Conservation (phyloP, 2,329 filamentous ascomycete species). For the Ophioceras dolichostomum region DNA sequence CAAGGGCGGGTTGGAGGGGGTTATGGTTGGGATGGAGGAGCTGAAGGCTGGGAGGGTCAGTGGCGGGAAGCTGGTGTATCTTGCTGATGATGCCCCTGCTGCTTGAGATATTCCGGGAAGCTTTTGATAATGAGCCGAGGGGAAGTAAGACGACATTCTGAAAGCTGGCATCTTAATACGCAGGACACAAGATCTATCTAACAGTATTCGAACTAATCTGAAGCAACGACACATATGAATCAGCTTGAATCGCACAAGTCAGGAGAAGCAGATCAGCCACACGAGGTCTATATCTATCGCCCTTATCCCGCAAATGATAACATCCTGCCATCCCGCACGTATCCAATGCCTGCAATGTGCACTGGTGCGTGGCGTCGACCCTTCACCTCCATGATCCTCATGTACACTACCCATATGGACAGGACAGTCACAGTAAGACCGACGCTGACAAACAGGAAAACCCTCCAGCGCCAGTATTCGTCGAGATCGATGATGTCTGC, state of each 20-base stretch:
- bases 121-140: no score
- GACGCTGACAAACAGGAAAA: neutral
- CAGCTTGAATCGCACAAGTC: no score
- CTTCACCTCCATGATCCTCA: neutral
- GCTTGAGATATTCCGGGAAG: no score
- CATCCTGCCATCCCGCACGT: neutral
- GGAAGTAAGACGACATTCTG: no score
- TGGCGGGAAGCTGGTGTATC: slow-evolving; percentile 25
- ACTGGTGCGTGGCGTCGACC: neutral
- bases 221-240: no score
- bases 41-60: slow-evolving; percentile 19
- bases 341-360: slow-evolving; percentile 1
- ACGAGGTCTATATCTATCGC: no score
- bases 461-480: neutral
- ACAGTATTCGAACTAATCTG: no score
- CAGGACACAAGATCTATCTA: no score
- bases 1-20: slow-evolving; percentile 17
- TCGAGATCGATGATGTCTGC: neutral
- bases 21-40: slow-evolving; percentile 16
- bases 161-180: no score
- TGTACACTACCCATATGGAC: neutral
- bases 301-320: no score
- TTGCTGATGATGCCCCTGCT: no score
- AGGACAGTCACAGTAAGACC: neutral
- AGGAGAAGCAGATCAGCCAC: no score